phyloP scores from a whole-genome alignment of 805 yeast species.

The Schwanniomyces occidentalis region DNA sequence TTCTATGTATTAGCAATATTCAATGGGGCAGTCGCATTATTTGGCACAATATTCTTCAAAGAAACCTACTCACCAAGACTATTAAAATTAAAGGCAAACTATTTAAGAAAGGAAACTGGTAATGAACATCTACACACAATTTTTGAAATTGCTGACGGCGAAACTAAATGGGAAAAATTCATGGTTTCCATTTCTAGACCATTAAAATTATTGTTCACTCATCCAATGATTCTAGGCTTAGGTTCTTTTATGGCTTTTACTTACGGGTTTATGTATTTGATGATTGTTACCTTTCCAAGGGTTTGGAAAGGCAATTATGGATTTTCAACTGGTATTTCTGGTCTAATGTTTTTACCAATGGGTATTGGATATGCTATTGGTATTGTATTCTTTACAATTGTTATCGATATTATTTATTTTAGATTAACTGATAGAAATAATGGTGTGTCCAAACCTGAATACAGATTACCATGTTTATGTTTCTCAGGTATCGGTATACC shows the following conservation, averaged over 20 bases:
- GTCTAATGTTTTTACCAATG: slow-evolving; percentile 59
- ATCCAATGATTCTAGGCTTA: slow-evolving; percentile 65
- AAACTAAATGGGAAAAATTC: slow-evolving; percentile 41
- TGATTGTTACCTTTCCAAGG: slow-evolving; percentile 60
- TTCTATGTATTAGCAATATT: slow-evolving; percentile 61
- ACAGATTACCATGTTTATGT: slow-evolving; percentile 52
- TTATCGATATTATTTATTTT: slow-evolving; percentile 42
- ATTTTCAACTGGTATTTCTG: slow-evolving; percentile 48
- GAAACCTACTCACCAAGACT: slow-evolving; percentile 64
- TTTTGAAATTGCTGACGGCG: slow-evolving; percentile 58
- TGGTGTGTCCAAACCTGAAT: slow-evolving; percentile 64
- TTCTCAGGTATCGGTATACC: slow-evolving; percentile 54
- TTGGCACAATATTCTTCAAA: slow-evolving; percentile 48
- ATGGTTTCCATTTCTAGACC: slow-evolving; percentile 55
- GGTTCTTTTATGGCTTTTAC: slow-evolving; percentile 65
- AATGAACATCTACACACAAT: slow-evolving; percentile 58
- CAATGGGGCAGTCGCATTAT: slow-evolving; percentile 48
- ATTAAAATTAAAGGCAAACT: slow-evolving; percentile 45
- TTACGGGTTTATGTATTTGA: slow-evolving; percentile 65
- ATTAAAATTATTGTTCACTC: slow-evolving; percentile 47
- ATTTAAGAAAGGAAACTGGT: slow-evolving; percentile 53
- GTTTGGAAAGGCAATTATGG: slow-evolving; percentile 51
- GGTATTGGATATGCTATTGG: slow-evolving; percentile 58
- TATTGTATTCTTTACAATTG: slow-evolving; percentile 46
- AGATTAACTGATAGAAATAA: slow-evolving; percentile 40